Conservation (phyloP, 495 filamentous ascomycete species). For the Aspergillus taichungensis region DNA sequence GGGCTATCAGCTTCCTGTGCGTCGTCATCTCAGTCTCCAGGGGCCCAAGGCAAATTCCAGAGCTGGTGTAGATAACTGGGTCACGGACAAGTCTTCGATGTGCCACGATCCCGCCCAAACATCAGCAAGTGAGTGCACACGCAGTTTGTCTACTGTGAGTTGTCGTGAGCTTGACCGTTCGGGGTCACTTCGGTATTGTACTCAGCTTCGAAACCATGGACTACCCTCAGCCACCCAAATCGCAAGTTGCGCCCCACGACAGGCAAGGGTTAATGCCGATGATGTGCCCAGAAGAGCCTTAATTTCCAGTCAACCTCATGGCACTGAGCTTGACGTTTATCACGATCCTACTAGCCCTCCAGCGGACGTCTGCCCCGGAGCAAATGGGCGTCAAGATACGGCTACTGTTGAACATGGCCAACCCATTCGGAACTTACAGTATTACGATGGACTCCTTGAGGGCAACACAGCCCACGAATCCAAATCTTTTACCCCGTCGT, state of each 20-base stretch:
- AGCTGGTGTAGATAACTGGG: background rate
- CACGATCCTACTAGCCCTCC: no score
- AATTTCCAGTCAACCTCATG: no score
- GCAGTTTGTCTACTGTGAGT: conserved; percentile 7
- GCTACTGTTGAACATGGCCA: no score
- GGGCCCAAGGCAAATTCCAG: background rate
- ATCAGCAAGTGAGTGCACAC: background rate
- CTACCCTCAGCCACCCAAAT: background rate
- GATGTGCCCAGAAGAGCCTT: no score
- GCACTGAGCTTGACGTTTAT: no score
- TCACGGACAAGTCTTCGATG: conserved; percentile 7
- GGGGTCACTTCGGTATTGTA: conserved; percentile 6
- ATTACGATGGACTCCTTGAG: no score
- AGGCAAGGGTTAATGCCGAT: background rate
- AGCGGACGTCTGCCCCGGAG: no score
- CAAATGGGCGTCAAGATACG: no score
- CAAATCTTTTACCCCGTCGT: no score
- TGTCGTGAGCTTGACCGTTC: background rate
- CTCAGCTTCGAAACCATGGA: conserved; percentile 8
- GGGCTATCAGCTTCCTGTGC: conserved; percentile 5
- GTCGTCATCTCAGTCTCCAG: conserved; percentile 19
- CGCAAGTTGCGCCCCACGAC: background rate
- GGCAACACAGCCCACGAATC: no score
- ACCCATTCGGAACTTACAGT: no score
- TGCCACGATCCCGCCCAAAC: conserved; percentile 5